Evolutionary conservation across 345 rosid species (phyloP), one percentile per base, ranked within the genome.

Genomic region (Melastoma malabathricum): DNA sequence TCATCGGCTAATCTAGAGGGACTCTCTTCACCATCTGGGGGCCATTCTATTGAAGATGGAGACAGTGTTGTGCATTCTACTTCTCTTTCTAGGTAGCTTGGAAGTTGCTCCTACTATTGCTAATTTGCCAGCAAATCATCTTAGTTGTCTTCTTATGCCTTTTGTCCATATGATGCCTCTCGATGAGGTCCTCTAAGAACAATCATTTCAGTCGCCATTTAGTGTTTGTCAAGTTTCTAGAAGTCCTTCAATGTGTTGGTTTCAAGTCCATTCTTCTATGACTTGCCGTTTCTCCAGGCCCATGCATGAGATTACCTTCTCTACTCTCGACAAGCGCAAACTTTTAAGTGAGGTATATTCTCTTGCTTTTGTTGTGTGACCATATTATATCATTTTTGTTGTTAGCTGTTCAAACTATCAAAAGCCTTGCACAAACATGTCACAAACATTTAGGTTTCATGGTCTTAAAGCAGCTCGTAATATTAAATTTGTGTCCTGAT

Each of bases 291-390:
- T 68, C 59, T 82, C 65, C 59, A 92, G 98, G 77, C 84, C 95
- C 46, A 87, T 81, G 94, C 95, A 84, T 27, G 97, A 92, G 74
- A 83, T 92, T 60, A 92, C 98, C 56, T 87, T 92, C 73, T 79
- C 97, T 48, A 79, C 97, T n/a, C 72, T 83, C 56, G 98, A 92
- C 79, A 75, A 78, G 77, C 97, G 88, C 6, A 92, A 92, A 72
- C 90, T 92, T 58, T 88, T 84, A 18, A 81, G 88, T 59, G 77
- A 87, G 97, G 97, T 87, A 66, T 56, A 75, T 73, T 52, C 10
- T 45, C 54, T 43, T 47, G 34, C 59, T 46, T 31, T 16, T 22
- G 38, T 46, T 22, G 19, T 13, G 52, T 27, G 15, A 18, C 18
- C 20, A 10, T 48, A 45, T 27, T 14, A 39, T 13, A 27, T 14